Percentiles rank a stretch among this genome's conserved stretches.
Conservation (phyloP, 2,329 filamentous ascomycete species). For the Ophiostoma quercus region DNA sequence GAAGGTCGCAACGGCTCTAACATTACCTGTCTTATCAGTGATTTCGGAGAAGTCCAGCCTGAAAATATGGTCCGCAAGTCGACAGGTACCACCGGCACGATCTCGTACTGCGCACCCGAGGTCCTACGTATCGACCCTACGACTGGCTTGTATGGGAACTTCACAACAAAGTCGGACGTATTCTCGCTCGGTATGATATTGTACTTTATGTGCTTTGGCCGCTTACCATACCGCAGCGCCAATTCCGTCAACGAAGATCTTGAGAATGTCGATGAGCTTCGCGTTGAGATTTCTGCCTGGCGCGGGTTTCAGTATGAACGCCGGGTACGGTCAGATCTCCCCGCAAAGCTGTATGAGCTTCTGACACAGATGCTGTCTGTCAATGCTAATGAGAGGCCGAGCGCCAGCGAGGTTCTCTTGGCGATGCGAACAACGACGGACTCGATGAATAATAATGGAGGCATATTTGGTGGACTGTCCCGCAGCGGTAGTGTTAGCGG, state of each 20-base stretch:
- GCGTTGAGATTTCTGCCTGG: slow-evolving; percentile 83
- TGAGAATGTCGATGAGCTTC: slow-evolving; percentile 80
- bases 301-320: slow-evolving; percentile 76
- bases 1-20: slow-evolving; percentile 52
- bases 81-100: slow-evolving; percentile 89
- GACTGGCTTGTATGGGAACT: slow-evolving; percentile 76
- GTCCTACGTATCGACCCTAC: slow-evolving; percentile 65
- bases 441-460: slow-evolving; percentile 5
- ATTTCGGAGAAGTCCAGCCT: slow-evolving; percentile 93
- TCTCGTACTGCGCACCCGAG: slow-evolving; percentile 95
- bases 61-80: slow-evolving; percentile 78
- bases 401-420: slow-evolving; percentile 75
- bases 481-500: neutral
- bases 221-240: slow-evolving; percentile 77
- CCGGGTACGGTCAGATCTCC: slow-evolving; percentile 72
- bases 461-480: slow-evolving; percentile 13
- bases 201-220: slow-evolving; percentile 94
- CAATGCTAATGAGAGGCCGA: slow-evolving; percentile 70
- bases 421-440: slow-evolving; percentile 65
- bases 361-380: slow-evolving; percentile 76
- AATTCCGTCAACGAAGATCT: slow-evolving; percentile 85
- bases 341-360: slow-evolving; percentile 77
- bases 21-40: slow-evolving; percentile 81
- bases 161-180: slow-evolving; percentile 96
- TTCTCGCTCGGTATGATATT: slow-evolving; percentile 98